phyloP scores from a whole-genome alignment of 345 rosid genomes.

The Eucalyptus grandis region DNA sequence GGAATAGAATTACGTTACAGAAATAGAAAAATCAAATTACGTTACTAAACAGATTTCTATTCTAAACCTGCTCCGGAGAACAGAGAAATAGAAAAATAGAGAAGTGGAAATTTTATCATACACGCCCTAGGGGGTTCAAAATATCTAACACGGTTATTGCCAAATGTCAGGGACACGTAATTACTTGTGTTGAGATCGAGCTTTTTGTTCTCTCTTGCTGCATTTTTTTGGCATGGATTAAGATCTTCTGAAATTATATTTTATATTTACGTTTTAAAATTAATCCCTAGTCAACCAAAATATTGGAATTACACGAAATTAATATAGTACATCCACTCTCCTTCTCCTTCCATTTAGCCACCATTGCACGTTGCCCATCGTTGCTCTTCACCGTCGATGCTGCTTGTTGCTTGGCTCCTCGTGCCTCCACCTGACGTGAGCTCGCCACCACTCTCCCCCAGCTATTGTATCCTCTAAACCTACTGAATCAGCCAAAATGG shows the following conservation, averaged over 20 bases:
- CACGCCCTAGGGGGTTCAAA: too few relatives aligned
- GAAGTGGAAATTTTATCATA: too few relatives aligned
- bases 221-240: neutral
- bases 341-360: neutral
- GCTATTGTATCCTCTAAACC: neutral
- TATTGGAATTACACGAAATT: neutral
- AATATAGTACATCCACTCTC: neutral
- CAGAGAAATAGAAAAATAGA: too few relatives aligned
- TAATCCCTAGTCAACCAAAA: neutral
- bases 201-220: too few relatives aligned
- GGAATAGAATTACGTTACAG: too few relatives aligned
- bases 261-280: neutral
- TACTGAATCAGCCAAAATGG: neutral
- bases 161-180: too few relatives aligned
- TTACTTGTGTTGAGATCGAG: too few relatives aligned
- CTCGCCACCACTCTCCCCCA: neutral
- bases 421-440: neutral
- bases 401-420: neutral
- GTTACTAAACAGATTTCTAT: too few relatives aligned
- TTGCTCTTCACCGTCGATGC: neutral
- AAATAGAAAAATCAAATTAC: too few relatives aligned
- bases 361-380: neutral
- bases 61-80: too few relatives aligned
- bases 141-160: too few relatives aligned
- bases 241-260: neutral